Conservation (phyloP, 176 grass and related monocot species). For the Leersia perrieri region DNA sequence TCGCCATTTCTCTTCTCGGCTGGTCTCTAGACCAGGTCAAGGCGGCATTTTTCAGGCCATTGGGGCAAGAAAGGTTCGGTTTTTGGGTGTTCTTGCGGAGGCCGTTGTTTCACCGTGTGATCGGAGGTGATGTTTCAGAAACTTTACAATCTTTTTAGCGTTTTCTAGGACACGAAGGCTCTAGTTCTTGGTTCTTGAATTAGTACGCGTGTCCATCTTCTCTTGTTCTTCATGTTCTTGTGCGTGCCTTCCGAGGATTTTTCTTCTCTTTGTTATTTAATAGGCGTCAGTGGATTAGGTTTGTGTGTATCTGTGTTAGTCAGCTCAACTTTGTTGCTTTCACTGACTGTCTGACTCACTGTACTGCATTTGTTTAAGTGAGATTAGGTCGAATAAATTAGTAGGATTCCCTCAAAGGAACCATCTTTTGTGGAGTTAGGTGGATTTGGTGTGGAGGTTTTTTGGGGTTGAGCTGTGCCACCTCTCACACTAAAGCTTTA, state of each 20-base stretch:
- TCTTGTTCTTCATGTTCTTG: not conserved
- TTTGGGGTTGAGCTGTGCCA: not conserved
- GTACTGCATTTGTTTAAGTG: not conserved
- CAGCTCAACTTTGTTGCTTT: not conserved
- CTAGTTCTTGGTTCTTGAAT: constrained; percentile 1
- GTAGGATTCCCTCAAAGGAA: not conserved
- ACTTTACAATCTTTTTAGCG: not conserved
- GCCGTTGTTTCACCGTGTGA: not conserved
- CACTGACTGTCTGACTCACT: constrained; percentile 6
- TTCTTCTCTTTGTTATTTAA: not conserved
- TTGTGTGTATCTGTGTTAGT: constrained; percentile 6
- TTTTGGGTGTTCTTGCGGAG: constrained; percentile 14
- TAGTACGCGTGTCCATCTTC: not conserved
- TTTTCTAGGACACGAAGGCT: not conserved
- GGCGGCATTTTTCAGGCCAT: not conserved
- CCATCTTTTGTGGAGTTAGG: not conserved
- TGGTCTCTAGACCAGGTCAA: constrained; percentile 25
- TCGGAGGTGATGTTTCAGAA: not conserved
- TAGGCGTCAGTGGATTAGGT: constrained; percentile 15
- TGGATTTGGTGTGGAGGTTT: constrained; percentile 20
- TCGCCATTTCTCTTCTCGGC: not conserved
- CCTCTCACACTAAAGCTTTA: constrained; percentile 9
- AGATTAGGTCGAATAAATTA: not conserved
- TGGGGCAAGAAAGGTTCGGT: not conserved
- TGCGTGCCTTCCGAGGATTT: not conserved